Evolutionary conservation across 768 basidiomycete species (phyloP).

Genomic region (Termitomyces titanicus): DNA sequence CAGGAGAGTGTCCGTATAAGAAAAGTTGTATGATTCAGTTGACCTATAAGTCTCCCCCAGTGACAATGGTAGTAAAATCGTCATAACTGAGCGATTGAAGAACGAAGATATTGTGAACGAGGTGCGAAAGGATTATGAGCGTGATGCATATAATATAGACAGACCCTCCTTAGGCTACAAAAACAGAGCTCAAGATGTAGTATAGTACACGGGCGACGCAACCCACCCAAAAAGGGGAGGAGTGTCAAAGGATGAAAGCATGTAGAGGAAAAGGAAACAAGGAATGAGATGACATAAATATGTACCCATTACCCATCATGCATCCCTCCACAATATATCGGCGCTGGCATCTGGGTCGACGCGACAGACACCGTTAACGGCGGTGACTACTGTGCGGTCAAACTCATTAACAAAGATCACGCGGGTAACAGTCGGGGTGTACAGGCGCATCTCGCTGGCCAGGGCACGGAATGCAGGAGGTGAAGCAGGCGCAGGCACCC

Average conservation of each 20-base stretch:
- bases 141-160: not conserved
- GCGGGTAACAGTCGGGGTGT: constrained; percentile 46
- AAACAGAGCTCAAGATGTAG: not conserved
- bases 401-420: constrained; percentile 65
- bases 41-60: too few species aligned
- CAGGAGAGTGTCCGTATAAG: too few species aligned
- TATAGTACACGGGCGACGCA: constrained; percentile 1
- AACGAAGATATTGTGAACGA: not conserved
- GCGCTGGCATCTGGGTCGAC: constrained; percentile 26
- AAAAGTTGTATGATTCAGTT: too few species aligned
- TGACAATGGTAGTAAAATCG: too few species aligned
- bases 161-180: constrained; percentile 13
- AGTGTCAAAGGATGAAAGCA: not conserved
- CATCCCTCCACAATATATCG: constrained; percentile 32
- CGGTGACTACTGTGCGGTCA: constrained; percentile 49
- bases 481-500: constrained; percentile 55
- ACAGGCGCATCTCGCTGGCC: constrained; percentile 57
- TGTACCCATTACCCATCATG: constrained; percentile 14
- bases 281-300: not conserved
- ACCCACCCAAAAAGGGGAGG: not conserved
- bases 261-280: not conserved
- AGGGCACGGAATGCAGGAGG: constrained; percentile 54
- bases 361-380: constrained; percentile 30
- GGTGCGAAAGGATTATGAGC: not conserved
- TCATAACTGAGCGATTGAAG: too few species aligned